Evolutionary conservation across 306 rosid species (phyloP).

Genomic region (Pterocarpus santalinus): DNA sequence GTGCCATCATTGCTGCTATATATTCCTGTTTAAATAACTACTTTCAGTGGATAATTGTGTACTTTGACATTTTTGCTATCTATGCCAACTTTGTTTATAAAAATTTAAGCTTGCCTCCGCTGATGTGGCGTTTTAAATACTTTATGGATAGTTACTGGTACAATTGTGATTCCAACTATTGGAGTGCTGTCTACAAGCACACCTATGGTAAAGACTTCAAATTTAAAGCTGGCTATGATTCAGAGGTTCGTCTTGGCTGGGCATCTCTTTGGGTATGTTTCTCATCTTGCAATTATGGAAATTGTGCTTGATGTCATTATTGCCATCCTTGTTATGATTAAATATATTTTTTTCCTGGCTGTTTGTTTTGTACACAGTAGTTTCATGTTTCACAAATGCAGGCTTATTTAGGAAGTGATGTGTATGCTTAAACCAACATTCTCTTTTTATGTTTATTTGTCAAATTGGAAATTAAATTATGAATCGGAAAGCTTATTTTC

Average conservation of each 20-base stretch:
- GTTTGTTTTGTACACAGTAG: not conserved
- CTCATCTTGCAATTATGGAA: slow-evolving; percentile 38
- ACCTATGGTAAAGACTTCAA: slow-evolving; percentile 85
- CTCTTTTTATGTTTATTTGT: too few species aligned
- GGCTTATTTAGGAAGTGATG: not conserved
- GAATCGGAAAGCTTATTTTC: too few species aligned
- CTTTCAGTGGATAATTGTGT: not conserved
- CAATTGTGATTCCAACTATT: slow-evolving; percentile 81
- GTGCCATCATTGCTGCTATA: slow-evolving; percentile 10
- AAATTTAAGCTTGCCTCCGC: not conserved
- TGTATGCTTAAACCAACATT: too few species aligned
- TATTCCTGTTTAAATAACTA: slow-evolving; percentile 21
- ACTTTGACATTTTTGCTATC: slow-evolving; percentile 15
- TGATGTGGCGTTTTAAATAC: slow-evolving; percentile 34
- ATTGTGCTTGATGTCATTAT: not conserved
- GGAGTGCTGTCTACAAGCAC: slow-evolving; percentile 98
- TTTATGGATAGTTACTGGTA: slow-evolving; percentile 83
- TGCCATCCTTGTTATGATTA: slow-evolving; percentile 5
- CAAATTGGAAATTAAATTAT: too few species aligned
- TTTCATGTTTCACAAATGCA: slow-evolving; percentile 12
- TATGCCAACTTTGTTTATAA: not conserved
- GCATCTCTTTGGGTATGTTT: slow-evolving; percentile 98
- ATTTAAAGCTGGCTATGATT: slow-evolving; percentile 96
- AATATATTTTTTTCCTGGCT: not conserved
- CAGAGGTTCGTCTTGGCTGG: slow-evolving; percentile 96